phyloP scores from a whole-genome alignment of 305 asterid species.

The Solanum hybrid region DNA sequence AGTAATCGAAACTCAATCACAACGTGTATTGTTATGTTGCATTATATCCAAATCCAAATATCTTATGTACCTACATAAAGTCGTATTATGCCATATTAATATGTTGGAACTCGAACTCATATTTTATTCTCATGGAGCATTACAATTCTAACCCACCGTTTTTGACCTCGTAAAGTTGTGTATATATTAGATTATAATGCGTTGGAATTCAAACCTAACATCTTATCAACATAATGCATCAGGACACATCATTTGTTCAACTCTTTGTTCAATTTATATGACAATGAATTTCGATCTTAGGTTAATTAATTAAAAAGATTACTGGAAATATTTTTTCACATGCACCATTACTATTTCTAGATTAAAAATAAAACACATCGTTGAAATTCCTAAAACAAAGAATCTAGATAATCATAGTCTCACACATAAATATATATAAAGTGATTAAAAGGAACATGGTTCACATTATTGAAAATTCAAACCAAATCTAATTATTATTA shows the following conservation, averaged over 20 bases:
- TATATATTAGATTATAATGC: too few relatives aligned
- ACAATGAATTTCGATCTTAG: not conserved
- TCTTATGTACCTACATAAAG: not conserved
- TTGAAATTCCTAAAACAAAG: not conserved
- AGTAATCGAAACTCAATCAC: not conserved
- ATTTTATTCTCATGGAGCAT: not conserved
- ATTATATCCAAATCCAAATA: not conserved
- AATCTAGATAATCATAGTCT: not conserved
- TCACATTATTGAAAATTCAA: constrained; percentile 5
- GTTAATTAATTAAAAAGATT: not conserved
- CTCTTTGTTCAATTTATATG: not conserved
- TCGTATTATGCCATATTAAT: not conserved
- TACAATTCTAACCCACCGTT: not conserved
- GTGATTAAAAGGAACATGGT: not conserved
- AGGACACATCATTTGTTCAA: not conserved
- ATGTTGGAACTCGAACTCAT: not conserved
- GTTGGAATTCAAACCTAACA: not conserved
- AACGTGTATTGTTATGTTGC: not conserved
- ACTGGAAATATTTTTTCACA: not conserved
- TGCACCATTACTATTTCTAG: not conserved
- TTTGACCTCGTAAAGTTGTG: too few relatives aligned
- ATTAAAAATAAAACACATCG: not conserved
- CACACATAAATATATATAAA: not conserved
- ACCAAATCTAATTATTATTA: not conserved
- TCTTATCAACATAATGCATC: not conserved